phyloP scores from a whole-genome alignment of 192 early-diverging fungal species.

The Spizellomyces sp. region DNA sequence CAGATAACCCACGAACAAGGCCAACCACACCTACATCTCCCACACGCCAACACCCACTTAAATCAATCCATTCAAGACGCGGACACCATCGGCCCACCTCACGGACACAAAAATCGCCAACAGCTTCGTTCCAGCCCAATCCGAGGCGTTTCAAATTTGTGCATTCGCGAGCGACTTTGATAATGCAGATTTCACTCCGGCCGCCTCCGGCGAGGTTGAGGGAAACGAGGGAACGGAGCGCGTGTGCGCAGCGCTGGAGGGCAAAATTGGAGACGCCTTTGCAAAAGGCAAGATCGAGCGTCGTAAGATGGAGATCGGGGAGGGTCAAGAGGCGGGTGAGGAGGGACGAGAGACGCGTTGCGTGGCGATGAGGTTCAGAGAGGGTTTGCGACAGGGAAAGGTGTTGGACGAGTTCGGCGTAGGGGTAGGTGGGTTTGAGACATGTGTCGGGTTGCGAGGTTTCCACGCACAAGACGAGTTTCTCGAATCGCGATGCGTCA shows the following conservation, averaged over 20 bases:
- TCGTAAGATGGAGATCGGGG: conserved; percentile 35
- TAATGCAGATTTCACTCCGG: conserved; percentile 58
- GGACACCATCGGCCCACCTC: conserved; percentile 57
- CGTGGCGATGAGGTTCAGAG: conserved; percentile 30
- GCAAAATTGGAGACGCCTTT: conserved; percentile 61
- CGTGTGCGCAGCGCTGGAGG: conserved; percentile 53
- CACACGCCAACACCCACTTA: conserved; percentile 57
- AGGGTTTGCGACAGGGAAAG: conserved; percentile 34
- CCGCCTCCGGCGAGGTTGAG: conserved; percentile 59
- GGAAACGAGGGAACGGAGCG: conserved; percentile 40
- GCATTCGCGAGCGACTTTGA: conserved; percentile 56
- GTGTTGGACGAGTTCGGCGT: conserved; percentile 16
- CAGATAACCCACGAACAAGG: conserved; percentile 32
- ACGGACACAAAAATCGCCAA: conserved; percentile 56
- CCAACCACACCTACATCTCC: conserved; percentile 54
- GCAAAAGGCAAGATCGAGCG: conserved; percentile 60
- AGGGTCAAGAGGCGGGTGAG: conserved; percentile 28
- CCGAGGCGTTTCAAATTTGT: conserved; percentile 46
- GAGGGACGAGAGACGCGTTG: conserved; percentile 19
- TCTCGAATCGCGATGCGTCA: conserved; percentile 41
- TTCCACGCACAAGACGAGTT: conserved; percentile 16
- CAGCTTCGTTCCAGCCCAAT: conserved; percentile 58
- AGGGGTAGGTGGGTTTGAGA: conserved; percentile 30
- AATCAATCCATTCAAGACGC: conserved; percentile 51
- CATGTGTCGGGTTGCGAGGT: not conserved